These are phyloP conservation scores for Psidium guajava DNA, from an alignment of 345 rosid species.

Conservation along the genomic window DNA sequence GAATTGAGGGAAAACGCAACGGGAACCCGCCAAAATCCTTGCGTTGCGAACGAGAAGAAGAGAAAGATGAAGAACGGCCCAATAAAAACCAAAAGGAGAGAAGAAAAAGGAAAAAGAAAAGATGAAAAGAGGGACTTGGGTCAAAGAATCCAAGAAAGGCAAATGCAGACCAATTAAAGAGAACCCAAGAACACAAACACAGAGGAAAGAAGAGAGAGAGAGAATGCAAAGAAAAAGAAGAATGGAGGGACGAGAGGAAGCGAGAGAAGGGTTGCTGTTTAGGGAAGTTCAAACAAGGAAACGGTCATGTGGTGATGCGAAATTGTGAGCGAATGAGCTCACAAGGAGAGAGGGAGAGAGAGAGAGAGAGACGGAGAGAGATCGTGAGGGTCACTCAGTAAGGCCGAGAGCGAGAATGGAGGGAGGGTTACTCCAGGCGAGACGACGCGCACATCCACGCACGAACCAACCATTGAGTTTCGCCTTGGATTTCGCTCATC, in stretches of 20 bases:
- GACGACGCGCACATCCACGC: neutral
- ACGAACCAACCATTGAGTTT: neutral
- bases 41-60: neutral
- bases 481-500: neutral
- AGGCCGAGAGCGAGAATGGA: neutral
- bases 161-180: neutral
- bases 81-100: neutral
- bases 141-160: neutral
- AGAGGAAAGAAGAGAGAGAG: neutral
- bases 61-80: neutral
- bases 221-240: neutral
- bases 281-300: neutral
- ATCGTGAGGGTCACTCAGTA: constrained; percentile 5
- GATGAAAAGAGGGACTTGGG: neutral
- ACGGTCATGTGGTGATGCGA: constrained; percentile 11
- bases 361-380: neutral
- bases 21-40: neutral
- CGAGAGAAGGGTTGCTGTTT: neutral
- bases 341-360: neutral
- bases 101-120: neutral
- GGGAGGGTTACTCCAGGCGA: neutral
- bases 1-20: neutral
- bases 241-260: neutral
- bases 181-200: neutral
- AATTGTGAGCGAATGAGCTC: neutral